Evolutionary conservation across 139 green algal genomes (phyloP).

Genomic region (Gonium pectorale): DNA sequence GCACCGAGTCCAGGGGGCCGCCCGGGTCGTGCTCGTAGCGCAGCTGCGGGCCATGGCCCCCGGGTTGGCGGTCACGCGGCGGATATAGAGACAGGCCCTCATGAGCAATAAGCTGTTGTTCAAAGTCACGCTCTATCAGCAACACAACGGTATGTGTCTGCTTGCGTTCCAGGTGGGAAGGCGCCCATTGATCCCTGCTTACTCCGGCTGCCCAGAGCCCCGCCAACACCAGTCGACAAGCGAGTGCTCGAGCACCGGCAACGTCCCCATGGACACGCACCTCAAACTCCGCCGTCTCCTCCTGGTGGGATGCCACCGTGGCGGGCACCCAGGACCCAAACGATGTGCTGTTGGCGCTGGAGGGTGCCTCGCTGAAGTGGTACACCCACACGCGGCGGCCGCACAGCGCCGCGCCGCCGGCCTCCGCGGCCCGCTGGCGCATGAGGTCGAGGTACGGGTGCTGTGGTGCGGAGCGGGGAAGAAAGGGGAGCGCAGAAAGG

Average conservation of each 20-base stretch:
- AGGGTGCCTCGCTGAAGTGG: slow-evolving; percentile 12
- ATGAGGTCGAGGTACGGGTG: not conserved
- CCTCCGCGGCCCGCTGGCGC: not conserved
- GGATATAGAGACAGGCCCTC: too few relatives aligned
- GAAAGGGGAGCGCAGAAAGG: too few relatives aligned
- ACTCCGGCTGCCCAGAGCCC: too few relatives aligned
- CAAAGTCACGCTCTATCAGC: too few relatives aligned
- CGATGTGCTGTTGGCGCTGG: not conserved
- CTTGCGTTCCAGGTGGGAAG: too few relatives aligned
- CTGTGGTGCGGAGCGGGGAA: not conserved
- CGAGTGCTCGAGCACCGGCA: not conserved
- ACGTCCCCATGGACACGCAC: not conserved
- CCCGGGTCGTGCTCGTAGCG: not conserved
- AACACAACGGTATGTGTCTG: too few relatives aligned
- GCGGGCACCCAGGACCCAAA: slow-evolving; percentile 2
- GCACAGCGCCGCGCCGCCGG: not conserved
- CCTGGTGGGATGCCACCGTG: not conserved
- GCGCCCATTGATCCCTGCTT: too few relatives aligned
- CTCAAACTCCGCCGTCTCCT: slow-evolving; percentile 24
- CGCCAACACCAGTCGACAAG: not conserved
- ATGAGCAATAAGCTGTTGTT: too few relatives aligned
- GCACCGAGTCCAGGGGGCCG: not conserved
- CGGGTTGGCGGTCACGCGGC: too few relatives aligned
- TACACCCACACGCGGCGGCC: slow-evolving; percentile 23
- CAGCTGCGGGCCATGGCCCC: too few relatives aligned